A percentile compares a stretch with the other conserved stretches of the same genome.
Evolutionary conservation across 2,329 filamentous ascomycete species (phyloP).

Genomic region (Botrytis aclada): DNA sequence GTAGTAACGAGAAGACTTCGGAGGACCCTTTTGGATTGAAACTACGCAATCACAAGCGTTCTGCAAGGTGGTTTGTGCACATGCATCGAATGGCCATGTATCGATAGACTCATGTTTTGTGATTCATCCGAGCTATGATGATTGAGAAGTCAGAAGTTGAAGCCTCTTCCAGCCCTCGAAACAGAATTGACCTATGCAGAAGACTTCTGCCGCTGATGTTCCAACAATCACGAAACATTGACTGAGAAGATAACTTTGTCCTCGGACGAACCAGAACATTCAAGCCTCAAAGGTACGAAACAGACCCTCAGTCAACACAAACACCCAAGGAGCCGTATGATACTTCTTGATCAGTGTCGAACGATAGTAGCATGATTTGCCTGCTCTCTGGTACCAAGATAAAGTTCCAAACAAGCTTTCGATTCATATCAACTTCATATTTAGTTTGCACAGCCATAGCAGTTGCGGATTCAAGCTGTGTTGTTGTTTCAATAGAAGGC

Average conservation of each 20-base stretch:
- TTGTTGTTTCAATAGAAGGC: neutral
- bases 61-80: neutral
- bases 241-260: neutral
- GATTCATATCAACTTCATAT: neutral
- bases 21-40: neutral
- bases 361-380: neutral
- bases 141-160: neutral
- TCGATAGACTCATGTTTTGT: neutral
- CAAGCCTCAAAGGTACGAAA: neutral
- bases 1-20: neutral
- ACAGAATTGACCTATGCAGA: neutral
- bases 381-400: neutral
- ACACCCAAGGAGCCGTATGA: neutral
- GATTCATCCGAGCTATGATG: neutral
- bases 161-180: neutral
- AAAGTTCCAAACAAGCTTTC: slow-evolving; percentile 14
- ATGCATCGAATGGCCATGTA: neutral
- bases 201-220: neutral
- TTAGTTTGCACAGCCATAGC: neutral
- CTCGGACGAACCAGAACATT: neutral
- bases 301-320: neutral
- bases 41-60: neutral
- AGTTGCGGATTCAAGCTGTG: neutral
- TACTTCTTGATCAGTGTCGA: neutral
- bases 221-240: neutral